phyloP scores from a whole-genome alignment of 1,284 basidiomycete genomes.

The Amylostereum areolatum region DNA sequence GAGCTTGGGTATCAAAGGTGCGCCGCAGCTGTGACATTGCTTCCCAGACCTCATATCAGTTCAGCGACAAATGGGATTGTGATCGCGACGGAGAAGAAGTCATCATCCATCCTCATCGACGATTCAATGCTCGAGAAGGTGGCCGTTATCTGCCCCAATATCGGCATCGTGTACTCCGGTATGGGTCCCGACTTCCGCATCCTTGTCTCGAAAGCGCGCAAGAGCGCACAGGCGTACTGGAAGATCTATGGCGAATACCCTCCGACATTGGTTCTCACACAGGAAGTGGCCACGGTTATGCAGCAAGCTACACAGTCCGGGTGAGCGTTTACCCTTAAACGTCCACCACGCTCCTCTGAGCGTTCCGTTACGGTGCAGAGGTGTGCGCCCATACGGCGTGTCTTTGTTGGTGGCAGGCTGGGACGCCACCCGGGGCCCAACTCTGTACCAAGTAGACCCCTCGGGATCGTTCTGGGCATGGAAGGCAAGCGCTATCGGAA shows the following conservation, averaged over 20 bases:
- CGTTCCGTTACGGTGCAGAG: slow-evolving; percentile 43
- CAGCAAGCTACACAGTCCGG: slow-evolving; percentile 98
- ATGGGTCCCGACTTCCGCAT: slow-evolving; percentile 99
- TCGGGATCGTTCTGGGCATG: slow-evolving; percentile 99
- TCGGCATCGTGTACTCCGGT: slow-evolving; percentile 98
- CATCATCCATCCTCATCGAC: slow-evolving; percentile 95
- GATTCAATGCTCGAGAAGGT: slow-evolving; percentile 98
- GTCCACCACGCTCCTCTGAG: slow-evolving; percentile 17
- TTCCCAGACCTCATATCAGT: slow-evolving; percentile 7
- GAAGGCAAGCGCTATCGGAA: slow-evolving; percentile 99
- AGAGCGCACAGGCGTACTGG: slow-evolving; percentile 99
- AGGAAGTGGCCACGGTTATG: slow-evolving; percentile 97
- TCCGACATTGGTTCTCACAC: slow-evolving; percentile 93
- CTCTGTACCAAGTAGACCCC: slow-evolving; percentile 97
- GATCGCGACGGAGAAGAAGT: slow-evolving; percentile 99
- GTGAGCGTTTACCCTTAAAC: slow-evolving; percentile 41
- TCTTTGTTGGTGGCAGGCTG: slow-evolving; percentile 95
- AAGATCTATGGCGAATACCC: slow-evolving; percentile 99
- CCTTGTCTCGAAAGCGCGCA: slow-evolving; percentile 89
- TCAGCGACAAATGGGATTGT: slow-evolving; percentile 97
- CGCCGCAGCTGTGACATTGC: slow-evolving; percentile 7
- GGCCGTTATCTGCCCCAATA: slow-evolving; percentile 94
- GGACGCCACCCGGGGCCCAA: slow-evolving; percentile 88
- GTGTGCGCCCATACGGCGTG: slow-evolving; percentile 97
- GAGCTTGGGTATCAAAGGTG: slow-evolving; percentile 97